Evolutionary conservation across 768 basidiomycete genomes (phyloP), one percentile per base, ranked within the genome.

Genomic region (Pisolithus sp.): DNA sequence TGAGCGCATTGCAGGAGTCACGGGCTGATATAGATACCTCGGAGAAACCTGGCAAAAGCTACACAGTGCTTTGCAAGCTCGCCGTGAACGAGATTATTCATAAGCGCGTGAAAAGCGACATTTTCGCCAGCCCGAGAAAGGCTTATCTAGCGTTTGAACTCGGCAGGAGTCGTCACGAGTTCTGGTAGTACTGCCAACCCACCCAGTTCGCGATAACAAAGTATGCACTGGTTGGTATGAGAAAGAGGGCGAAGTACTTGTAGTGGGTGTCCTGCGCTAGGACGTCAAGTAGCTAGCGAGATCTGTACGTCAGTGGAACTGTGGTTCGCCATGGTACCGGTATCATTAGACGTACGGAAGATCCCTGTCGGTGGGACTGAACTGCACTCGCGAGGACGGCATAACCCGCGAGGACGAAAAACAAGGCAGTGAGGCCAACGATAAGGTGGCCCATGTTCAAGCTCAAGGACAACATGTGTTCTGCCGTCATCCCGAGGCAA

Each of bases 151-250:
- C 13, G 39, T n/a, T 21, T 54, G 55, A 50, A 13, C 41, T 39
- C 51, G 52, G 47, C 36, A 31, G 21, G 31, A 17, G 26, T 40
- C 5, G 39, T 80, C 68, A 94, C 10, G 92, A 91, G 67, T 93
- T 93, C 41, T 88, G 82, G 65, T 91, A 97, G 68, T 92, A 96
- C 68, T 97, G 93, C 93, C 93, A 97, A 39, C 94, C 94, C 37
- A 95, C 90, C 95, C 95, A 98, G 62, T 97, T 97, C 39, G 93
- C 92, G 61, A 98, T 98, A 49, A 92, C 88, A 67, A 93, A 95
- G 69, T 91, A 93, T 38, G 86, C 76, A 9, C 77, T 81, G 7
- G 85, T 84, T 12, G 95, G 93, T 42, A 97, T 77, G 41, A 93
- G 73, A 37, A 96, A 70, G 10, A 93, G 69, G 28, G 70, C 61